Base-by-base conservation (phyloP, 805 yeast species). In the Kluyveromyces aestuarii region DNA sequence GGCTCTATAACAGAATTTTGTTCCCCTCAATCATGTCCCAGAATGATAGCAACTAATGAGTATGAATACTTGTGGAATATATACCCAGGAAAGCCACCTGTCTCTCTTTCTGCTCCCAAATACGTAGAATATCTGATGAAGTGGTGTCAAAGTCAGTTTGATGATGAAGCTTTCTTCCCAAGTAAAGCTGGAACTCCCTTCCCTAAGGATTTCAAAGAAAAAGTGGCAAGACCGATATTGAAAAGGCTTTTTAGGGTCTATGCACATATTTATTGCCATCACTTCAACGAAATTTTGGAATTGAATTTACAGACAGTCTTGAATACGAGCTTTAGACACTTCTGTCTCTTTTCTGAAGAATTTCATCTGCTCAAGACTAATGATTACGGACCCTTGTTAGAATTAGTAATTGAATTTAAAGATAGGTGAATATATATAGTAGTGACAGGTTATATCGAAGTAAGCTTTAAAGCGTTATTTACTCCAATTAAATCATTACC, bases 41-140 rank as follows among this genome's bases (percentile, higher is more conserved):
- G 93, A 50, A 93, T 93, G 99, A 90, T 87, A 49, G 99, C 99
- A 18, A 91, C 98, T 0, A 93, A 84, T 52, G 97, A 90, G 70
- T 91, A 89, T 63, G 99, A 93, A 67, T 93, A 93, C 62, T 74
- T 93, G 51, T 93, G 99, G 99, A 96, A 91, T 64, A 96, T 90
- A 58, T 74, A 86, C 8, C 72, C 72, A 54, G 71, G 79, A 40
- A 67, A 71, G 50, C 80, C 83, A 52, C 98, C 99, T 0, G 79
- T 87, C 8, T 82, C 93, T 16, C 81, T 93, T 57, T 81, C 90
- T 39, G 99, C 99, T 0, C 96, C 99, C 40, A 95, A 86, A 49
- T 93, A 93, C 61, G 93, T 91, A 43, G 98, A 93, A 65, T 80
- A 84, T 50, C 76, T 93, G 54, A 88, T 93, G 96, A 80, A 78